A percentile compares a stretch with the other conserved stretches of the same genome.
Conservation (phyloP, 805 yeast species). For the Kluyveromyces nonfermentans region DNA sequence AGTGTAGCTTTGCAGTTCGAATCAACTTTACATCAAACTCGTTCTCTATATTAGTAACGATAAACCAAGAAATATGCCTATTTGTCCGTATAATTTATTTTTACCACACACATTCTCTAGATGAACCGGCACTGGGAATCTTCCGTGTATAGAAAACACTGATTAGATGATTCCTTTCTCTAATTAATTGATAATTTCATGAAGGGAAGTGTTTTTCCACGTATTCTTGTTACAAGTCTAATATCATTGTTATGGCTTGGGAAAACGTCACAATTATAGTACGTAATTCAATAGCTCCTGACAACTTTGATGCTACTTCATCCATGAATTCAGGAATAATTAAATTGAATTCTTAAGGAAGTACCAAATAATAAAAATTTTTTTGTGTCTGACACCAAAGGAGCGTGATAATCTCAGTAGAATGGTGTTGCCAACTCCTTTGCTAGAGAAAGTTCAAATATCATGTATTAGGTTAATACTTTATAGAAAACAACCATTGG, state of each 20-base stretch:
- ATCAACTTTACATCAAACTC: constrained; percentile 55
- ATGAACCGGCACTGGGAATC: constrained; percentile 61
- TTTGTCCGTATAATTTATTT: constrained; percentile 38
- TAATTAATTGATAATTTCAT: constrained; percentile 33
- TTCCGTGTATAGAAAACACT: constrained; percentile 49
- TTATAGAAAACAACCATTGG: background rate
- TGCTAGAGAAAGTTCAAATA: too few relatives aligned
- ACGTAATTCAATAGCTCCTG: constrained; percentile 46
- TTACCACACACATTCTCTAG: constrained; percentile 68
- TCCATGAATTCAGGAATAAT: constrained; percentile 28
- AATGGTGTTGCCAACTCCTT: too few relatives aligned
- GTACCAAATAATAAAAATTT: background rate
- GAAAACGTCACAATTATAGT: constrained; percentile 44
- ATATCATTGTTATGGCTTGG: constrained; percentile 37
- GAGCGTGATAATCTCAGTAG: constrained; percentile 1
- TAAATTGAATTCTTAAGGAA: constrained; percentile 9
- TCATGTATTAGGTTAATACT: too few relatives aligned
- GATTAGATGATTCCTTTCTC: constrained; percentile 43
- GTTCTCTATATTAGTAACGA: constrained; percentile 47
- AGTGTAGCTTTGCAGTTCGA: constrained; percentile 57
- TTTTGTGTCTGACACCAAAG: background rate
- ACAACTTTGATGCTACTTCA: constrained; percentile 24
- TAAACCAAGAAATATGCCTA: constrained; percentile 56
- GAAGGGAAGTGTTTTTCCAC: constrained; percentile 41
- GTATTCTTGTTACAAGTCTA: constrained; percentile 40